phyloP scores from a whole-genome alignment of 2,329 filamentous ascomycete genomes.

The Emmonsiellopsis sp. region DNA sequence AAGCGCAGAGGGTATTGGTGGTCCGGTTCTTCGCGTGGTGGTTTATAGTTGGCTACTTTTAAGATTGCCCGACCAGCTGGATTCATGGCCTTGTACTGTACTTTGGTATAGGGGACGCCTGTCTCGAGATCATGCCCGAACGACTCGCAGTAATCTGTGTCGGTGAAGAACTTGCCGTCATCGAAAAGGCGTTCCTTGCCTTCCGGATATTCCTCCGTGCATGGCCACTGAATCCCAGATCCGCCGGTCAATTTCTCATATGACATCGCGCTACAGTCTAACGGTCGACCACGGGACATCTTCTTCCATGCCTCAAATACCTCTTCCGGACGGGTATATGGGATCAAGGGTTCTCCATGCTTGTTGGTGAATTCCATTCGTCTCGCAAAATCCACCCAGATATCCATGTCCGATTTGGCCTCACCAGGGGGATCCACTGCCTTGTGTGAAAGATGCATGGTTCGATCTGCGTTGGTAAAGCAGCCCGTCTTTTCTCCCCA shows the following conservation, averaged over 20 bases:
- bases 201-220: slow-evolving; percentile 22
- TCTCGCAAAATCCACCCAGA: slow-evolving; percentile 26
- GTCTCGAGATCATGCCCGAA: slow-evolving; percentile 32
- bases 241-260: slow-evolving; percentile 29
- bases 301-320: slow-evolving; percentile 30
- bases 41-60: slow-evolving; percentile 24
- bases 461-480: slow-evolving; percentile 33
- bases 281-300: slow-evolving; percentile 25
- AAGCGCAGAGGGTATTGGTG: slow-evolving; percentile 26
- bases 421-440: slow-evolving; percentile 32
- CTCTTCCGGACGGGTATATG: slow-evolving; percentile 23
- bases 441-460: slow-evolving; percentile 29
- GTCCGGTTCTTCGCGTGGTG: slow-evolving; percentile 21
- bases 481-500: slow-evolving; percentile 33
- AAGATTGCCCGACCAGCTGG: slow-evolving; percentile 28
- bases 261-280: slow-evolving; percentile 25
- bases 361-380: slow-evolving; percentile 29
- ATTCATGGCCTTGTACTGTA: slow-evolving; percentile 22
- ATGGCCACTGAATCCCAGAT: slow-evolving; percentile 32
- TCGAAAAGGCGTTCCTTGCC: slow-evolving; percentile 28
- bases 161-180: slow-evolving; percentile 28
- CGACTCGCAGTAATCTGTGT: slow-evolving; percentile 27
- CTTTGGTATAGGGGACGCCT: slow-evolving; percentile 23
- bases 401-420: slow-evolving; percentile 26
- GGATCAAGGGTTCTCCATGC: slow-evolving; percentile 23